Base-by-base conservation (phyloP, 2,329 filamentous ascomycete species). In the Scytalidium lignicola region DNA sequence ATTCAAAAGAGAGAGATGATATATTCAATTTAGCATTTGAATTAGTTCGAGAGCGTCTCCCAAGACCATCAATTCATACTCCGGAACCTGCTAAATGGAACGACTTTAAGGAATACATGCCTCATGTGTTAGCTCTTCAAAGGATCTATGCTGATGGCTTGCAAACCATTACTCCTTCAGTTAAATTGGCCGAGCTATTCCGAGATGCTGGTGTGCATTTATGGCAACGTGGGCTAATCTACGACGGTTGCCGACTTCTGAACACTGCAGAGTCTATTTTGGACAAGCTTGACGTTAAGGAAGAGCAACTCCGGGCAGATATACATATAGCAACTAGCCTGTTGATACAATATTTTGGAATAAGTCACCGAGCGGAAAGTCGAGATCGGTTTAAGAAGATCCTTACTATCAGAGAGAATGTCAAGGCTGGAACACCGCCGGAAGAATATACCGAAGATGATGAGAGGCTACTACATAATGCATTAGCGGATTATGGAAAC, bases 91-190 rank as follows among this genome's bases (percentile, higher is more conserved):
- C 48, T 15, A 55, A 53, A 40, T 55, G 54, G 54, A 53, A 48
- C 22, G 47, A 50, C 28, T 56, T 55, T 51, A 56, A 55, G 32
- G 50, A 56, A 46, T 56, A 55, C 41, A 20, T 56, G n/a, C 52
- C 52, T 4, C 54, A 56, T 44, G 54, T 56, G 3, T 45, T 53
- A 3, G 48, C 29, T 12, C 50, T 56, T 2, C 54, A 56, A 45
- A 43, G 47, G 17, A 47, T 49, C 22, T 56, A 53, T 43, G 46
- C 48, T 3, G 48, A 50, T 17, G 48, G 44, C 13, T 23, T 50
- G 5, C 47, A 48, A 8, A 37, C 44, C 9, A 19, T 47, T 32
- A 46, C 41, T 0, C 54, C 54, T 12, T 56, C 51, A 39, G 37
- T 57, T 4, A 46, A 43, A 18, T 44, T 57, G 13, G 55, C 55